Evolutionary conservation across 2,329 filamentous ascomycete species (phyloP), one percentile per base, ranked within the genome.

Genomic region (Kalmusia sp.): DNA sequence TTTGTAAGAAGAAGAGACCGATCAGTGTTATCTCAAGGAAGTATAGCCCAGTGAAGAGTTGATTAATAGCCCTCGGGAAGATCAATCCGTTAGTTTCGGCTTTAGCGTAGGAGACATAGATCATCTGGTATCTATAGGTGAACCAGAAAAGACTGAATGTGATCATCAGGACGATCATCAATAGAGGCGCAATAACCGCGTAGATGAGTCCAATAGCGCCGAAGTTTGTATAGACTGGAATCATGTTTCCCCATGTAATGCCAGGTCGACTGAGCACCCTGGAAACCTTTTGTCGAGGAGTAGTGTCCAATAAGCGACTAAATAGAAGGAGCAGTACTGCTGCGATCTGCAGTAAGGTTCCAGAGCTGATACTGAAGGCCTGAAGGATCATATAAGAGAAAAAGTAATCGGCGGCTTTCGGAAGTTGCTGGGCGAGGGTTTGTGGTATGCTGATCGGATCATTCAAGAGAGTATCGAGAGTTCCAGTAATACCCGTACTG

Each of bases 321-420:
- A 96, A 73, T 19, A 98, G 67, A 87, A 93, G 96, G 59, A 88
- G 80, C 39, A 92, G 69, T 3, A 99, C 82, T 3, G 87, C 85
- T n/a, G 85, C 86, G 21, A 96, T 84, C 68, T 98, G 95, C 11
- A 97, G 79, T 3, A 98, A 80, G 1, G 91, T 93, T 72, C 90
- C 92, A 1, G 93, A 93, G 72, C 92, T 96, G 58, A 91, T 92
- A 58, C 91, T 92, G 64, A 98, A 82, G 0, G 93, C 92, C 68
- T 98, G 95, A 8, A 99, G 87, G 70, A 97, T 89, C 87, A 99
- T 93, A 82, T 99, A 99, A 1, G 92, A 93, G 81, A 97, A 98
- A 80, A 98, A 99, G 75, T 98, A 99, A 70, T 97, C 96, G 63
- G 92, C 90, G 0, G 93, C 89, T 62, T 86, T 90, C 2, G 95